Evolutionary conservation across 192 early-diverging fungal species (phyloP).

Genomic region (Coemansia sp.): DNA sequence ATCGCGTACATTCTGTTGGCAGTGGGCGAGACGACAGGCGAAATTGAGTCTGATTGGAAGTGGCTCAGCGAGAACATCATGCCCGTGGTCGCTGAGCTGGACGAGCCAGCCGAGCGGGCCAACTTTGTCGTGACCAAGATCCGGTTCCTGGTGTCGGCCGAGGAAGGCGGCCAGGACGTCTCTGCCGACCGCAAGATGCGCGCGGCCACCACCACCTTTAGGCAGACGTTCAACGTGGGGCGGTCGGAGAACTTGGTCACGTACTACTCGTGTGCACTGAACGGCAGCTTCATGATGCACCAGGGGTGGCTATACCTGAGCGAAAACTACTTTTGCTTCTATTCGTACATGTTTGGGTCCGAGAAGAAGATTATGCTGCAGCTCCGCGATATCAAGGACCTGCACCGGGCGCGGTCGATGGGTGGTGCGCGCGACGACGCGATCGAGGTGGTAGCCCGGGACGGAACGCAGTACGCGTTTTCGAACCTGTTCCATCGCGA

Average conservation of each 20-base stretch:
- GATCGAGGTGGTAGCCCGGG: conserved; percentile 79
- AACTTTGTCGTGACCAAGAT: conserved; percentile 90
- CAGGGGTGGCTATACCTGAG: conserved; percentile 99
- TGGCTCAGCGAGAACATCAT: conserved; percentile 83
- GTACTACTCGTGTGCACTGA: conserved; percentile 92
- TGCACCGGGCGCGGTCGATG: conserved; percentile 85
- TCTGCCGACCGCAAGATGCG: conserved; percentile 82
- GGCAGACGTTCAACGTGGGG: conserved; percentile 79
- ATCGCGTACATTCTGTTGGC: conserved; percentile 75
- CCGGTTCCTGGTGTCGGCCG: conserved; percentile 75
- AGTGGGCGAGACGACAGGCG: conserved; percentile 75
- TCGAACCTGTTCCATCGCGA: conserved; percentile 95
- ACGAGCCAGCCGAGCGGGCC: conserved; percentile 74
- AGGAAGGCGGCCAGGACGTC: conserved; percentile 60
- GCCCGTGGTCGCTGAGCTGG: conserved; percentile 65
- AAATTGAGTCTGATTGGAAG: conserved; percentile 83
- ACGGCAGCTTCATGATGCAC: conserved; percentile 69
- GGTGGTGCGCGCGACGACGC: conserved; percentile 85
- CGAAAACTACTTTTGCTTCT: conserved; percentile 89
- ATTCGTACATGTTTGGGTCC: conserved; percentile 87
- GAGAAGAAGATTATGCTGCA: conserved; percentile 91
- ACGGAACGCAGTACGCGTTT: conserved; percentile 77
- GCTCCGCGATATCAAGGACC: conserved; percentile 86
- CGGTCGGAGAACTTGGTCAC: conserved; percentile 84
- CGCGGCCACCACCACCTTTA: conserved; percentile 80